These are phyloP conservation scores for Tilletia indica DNA, from an alignment of 1,284 basidiomycete genomes.

Conservation along the genomic window DNA sequence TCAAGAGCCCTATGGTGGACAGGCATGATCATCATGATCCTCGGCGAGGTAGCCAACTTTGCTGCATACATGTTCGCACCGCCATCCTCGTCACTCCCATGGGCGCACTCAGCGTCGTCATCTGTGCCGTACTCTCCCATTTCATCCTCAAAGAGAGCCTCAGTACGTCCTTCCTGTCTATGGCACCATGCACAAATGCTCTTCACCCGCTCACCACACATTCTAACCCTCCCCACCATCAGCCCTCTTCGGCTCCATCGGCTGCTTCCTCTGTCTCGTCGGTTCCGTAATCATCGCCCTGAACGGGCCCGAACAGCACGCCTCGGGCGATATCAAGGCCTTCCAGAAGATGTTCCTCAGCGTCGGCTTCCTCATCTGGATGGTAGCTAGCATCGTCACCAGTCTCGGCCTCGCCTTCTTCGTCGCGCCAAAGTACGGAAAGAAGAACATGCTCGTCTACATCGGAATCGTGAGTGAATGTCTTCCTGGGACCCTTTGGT, in stretches of 20 bases:
- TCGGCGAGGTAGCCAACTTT: constrained; percentile 16
- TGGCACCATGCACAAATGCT: not conserved
- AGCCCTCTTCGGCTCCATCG: constrained; percentile 58
- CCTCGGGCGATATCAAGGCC: constrained; percentile 73
- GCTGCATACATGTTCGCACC: constrained; percentile 78
- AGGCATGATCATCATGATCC: constrained; percentile 52
- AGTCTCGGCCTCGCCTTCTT: constrained; percentile 61
- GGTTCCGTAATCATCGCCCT: constrained; percentile 71
- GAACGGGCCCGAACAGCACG: constrained; percentile 76
- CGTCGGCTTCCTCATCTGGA: constrained; percentile 81
- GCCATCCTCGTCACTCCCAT: constrained; percentile 91
- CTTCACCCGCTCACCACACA: constrained; percentile 15
- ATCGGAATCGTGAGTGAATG: constrained; percentile 35
- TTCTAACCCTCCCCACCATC: too few relatives aligned
- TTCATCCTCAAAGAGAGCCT: constrained; percentile 89
- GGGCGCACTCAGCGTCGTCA: constrained; percentile 91
- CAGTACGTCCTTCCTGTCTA: constrained; percentile 53
- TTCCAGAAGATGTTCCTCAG: constrained; percentile 83
- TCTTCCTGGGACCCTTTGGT: not conserved
- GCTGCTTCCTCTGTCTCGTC: constrained; percentile 80
- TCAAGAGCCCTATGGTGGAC: constrained; percentile 59
- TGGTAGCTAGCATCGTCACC: constrained; percentile 54
- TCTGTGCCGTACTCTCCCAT: constrained; percentile 88
- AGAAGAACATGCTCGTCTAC: constrained; percentile 92
- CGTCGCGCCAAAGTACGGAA: constrained; percentile 83